Evolutionary conservation across 2,329 filamentous ascomycete genomes (phyloP).

Genomic region (Botrytis cinerea): DNA sequence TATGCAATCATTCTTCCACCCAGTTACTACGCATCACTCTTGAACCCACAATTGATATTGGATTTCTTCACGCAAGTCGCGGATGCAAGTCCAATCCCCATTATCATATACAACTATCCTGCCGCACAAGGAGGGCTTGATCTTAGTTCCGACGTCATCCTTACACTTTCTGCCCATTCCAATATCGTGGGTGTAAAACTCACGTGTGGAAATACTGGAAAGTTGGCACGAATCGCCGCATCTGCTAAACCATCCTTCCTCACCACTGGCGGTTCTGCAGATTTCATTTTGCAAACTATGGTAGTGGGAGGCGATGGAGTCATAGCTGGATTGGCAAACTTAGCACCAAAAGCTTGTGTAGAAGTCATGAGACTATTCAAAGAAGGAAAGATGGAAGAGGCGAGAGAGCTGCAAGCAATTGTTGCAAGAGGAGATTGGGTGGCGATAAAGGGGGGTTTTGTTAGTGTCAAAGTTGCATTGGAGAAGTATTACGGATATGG

Average conservation of each 20-base stretch:
- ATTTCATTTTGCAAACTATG: conserved; percentile 17
- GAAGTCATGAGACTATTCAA: conserved; percentile 59
- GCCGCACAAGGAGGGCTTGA: conserved; percentile 47
- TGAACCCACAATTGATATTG: conserved; percentile 51
- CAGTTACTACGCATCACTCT: conserved; percentile 46
- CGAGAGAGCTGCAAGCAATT: conserved; percentile 59
- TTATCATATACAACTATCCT: conserved; percentile 52
- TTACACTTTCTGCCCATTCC: conserved; percentile 39
- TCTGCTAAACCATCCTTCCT: conserved; percentile 11
- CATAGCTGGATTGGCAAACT: conserved; percentile 20
- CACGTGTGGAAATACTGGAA: conserved; percentile 46
- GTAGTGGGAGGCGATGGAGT: conserved; percentile 20
- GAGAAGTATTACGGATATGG: conserved; percentile 63
- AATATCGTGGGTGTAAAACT: conserved; percentile 45
- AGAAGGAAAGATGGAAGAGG: conserved; percentile 56
- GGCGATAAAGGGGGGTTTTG: conserved; percentile 64
- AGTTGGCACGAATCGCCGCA: conserved; percentile 47
- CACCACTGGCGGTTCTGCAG: conserved; percentile 14
- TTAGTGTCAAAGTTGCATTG: conserved; percentile 64
- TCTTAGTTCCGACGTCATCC: conserved; percentile 46
- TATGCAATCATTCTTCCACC: conserved; percentile 45
- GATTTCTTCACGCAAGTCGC: conserved; percentile 54
- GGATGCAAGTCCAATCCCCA: conserved; percentile 45
- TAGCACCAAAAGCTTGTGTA: conserved; percentile 51
- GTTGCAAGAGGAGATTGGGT: conserved; percentile 67